phyloP scores from a whole-genome alignment of 2,329 filamentous ascomycete species.

The Pseudogymnoascus sp. region DNA sequence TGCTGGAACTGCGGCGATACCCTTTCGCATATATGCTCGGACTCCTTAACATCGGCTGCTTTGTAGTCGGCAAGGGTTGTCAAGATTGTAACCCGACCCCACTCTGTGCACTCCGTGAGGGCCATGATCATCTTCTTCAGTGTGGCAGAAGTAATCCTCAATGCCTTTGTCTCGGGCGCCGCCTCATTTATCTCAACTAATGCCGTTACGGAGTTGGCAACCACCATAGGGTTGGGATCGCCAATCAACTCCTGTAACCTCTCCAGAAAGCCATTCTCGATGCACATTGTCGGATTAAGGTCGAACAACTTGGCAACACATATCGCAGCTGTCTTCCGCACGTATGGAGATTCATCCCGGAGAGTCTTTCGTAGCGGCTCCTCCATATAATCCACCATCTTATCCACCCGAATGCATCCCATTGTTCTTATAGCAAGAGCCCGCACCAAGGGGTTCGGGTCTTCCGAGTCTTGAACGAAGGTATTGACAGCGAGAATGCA shows the following conservation, averaged over 20 bases:
- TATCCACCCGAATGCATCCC: constrained; percentile 96
- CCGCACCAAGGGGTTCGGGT: constrained; percentile 91
- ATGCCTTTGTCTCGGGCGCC: constrained; percentile 79
- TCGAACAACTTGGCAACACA: constrained; percentile 98
- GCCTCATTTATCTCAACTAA: constrained; percentile 85
- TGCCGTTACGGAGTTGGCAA: constrained; percentile 93
- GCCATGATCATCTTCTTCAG: constrained; percentile 96
- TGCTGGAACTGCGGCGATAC: constrained; percentile 97
- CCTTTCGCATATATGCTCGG: constrained; percentile 95
- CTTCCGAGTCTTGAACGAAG: constrained; percentile 97
- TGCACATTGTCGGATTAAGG: constrained; percentile 80
- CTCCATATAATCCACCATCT: constrained; percentile 99
- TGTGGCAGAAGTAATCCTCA: constrained; percentile 72
- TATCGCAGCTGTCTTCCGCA: constrained; percentile 94
- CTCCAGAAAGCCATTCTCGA: constrained; percentile 95
- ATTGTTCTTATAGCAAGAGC: constrained; percentile 95
- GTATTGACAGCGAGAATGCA: constrained; percentile 99
- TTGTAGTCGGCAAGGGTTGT: constrained; percentile 84
- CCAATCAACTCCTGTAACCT: constrained; percentile 91
- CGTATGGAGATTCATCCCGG: constrained; percentile 94
- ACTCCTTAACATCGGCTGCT: constrained; percentile 82
- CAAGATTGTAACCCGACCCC: constrained; percentile 91
- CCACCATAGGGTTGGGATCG: constrained; percentile 97
- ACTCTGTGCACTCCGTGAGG: constrained; percentile 96
- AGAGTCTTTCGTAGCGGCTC: constrained; percentile 93